Evolutionary conservation across 345 rosid genomes (phyloP).

Genomic region (Syzygium aqueum): DNA sequence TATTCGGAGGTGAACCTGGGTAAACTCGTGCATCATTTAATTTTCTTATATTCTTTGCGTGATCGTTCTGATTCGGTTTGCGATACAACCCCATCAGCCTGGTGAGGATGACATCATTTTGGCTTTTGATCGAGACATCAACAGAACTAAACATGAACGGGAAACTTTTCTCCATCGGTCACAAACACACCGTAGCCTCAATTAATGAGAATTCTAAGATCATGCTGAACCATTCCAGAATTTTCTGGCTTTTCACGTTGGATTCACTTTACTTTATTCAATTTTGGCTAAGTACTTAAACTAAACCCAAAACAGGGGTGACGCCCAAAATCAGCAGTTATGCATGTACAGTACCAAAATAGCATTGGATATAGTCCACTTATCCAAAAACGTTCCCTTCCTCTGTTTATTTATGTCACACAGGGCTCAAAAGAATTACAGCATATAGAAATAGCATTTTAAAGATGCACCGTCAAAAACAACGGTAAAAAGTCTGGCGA

Average conservation of each 20-base stretch:
- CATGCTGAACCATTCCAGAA: neutral
- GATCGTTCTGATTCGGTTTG: no score
- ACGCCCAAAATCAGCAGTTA: neutral
- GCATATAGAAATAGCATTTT: neutral
- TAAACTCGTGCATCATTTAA: no score
- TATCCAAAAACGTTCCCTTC: neutral
- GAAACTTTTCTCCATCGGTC: neutral
- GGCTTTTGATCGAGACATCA: neutral
- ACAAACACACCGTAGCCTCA: neutral
- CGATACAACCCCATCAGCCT: no score
- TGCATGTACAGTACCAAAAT: neutral
- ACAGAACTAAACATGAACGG: neutral
- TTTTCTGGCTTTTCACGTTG: neutral
- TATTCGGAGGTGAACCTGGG: no score
- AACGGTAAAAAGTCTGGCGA: neutral
- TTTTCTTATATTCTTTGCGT: no score
- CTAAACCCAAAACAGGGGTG: neutral
- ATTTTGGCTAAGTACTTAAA: neutral
- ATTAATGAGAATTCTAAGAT: neutral
- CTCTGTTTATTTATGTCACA: neutral
- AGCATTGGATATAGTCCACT: neutral
- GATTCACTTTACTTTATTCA: neutral
- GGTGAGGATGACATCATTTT: neutral
- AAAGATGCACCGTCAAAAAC: neutral
- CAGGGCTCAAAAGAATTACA: neutral